These are phyloP conservation scores for Taphrina wiesneri DNA, from an alignment of 1,139 yeast species.

Conservation along the genomic window DNA sequence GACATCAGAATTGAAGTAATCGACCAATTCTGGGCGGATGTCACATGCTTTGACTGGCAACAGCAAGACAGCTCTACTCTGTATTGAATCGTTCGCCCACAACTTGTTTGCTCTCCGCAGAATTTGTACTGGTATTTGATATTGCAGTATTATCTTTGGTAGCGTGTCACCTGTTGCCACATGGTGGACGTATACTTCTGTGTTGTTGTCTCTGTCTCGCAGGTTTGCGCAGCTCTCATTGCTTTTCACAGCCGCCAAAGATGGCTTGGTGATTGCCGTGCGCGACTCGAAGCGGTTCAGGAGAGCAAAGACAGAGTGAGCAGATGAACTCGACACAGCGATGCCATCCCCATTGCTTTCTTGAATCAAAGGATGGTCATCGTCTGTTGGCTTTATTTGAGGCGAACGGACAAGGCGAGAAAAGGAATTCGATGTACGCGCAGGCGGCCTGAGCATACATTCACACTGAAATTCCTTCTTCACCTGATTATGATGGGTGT, in stretches of 20 bases:
- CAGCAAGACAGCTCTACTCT: conserved; percentile 37
- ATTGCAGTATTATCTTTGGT: conserved; percentile 38
- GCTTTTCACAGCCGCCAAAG: neutral
- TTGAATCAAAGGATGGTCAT: conserved; percentile 2
- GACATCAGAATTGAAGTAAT: neutral
- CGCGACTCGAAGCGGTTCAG: neutral
- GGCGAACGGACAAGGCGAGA: conserved; percentile 9
- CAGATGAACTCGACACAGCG: neutral
- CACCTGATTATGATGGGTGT: too few species aligned
- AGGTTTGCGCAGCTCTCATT: neutral
- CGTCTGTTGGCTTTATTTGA: conserved; percentile 6
- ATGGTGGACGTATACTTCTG: conserved; percentile 39
- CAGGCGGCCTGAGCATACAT: conserved; percentile 20
- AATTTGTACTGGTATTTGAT: conserved; percentile 37
- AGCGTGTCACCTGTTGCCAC: conserved; percentile 39
- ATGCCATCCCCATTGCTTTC: neutral
- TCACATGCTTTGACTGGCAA: conserved; percentile 39
- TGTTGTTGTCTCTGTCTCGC: neutral
- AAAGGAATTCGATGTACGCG: neutral
- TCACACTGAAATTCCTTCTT: neutral
- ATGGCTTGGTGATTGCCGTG: neutral
- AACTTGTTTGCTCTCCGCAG: conserved; percentile 39
- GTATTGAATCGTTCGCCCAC: conserved; percentile 41
- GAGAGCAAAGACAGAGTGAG: neutral
- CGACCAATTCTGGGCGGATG: conserved; percentile 21